Percentiles rank a stretch among this genome's conserved stretches.
Conservation (phyloP, 768 basidiomycete genomes). For the Zangia roseola region DNA sequence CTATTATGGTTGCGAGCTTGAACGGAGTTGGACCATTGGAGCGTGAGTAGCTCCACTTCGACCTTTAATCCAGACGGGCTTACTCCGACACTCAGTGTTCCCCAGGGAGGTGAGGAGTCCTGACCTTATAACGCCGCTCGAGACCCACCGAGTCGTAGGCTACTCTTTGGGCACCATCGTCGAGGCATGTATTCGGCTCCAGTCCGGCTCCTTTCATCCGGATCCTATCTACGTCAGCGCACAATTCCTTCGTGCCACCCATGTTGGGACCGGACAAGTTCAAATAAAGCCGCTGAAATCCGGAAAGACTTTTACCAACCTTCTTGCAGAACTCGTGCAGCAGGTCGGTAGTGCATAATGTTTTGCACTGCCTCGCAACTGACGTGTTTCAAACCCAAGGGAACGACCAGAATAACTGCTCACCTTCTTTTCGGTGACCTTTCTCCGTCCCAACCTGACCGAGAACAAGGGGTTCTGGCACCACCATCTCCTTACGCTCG, state of each 20-base stretch:
- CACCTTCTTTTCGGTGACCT: conserved; percentile 59
- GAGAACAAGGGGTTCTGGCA: conserved; percentile 27
- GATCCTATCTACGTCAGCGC: conserved; percentile 63
- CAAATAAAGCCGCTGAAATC: conserved; percentile 46
- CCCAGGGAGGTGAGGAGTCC: conserved; percentile 48
- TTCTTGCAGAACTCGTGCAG: conserved; percentile 61
- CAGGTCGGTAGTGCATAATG: conserved; percentile 37
- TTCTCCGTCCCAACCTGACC: conserved; percentile 27
- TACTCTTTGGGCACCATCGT: conserved; percentile 56
- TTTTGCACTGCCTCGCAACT: conserved; percentile 4
- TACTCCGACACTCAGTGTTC: conserved; percentile 35
- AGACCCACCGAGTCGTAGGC: conserved; percentile 36
- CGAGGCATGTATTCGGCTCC: conserved; percentile 52
- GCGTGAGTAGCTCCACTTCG: conserved; percentile 34
- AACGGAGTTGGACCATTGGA: conserved; percentile 45
- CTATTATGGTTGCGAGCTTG: conserved; percentile 35
- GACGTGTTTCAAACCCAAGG: conserved; percentile 31
- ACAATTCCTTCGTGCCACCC: conserved; percentile 52
- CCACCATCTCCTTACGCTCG: conserved; percentile 60
- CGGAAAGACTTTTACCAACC: conserved; percentile 54
- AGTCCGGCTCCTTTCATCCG: conserved; percentile 44
- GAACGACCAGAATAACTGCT: conserved; percentile 43
- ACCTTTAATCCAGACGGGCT: neutral
- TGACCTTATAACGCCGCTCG: neutral
- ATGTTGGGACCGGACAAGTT: conserved; percentile 43